phyloP scores from a whole-genome alignment of 1,284 basidiomycete genomes.

The Athelia sp. region DNA sequence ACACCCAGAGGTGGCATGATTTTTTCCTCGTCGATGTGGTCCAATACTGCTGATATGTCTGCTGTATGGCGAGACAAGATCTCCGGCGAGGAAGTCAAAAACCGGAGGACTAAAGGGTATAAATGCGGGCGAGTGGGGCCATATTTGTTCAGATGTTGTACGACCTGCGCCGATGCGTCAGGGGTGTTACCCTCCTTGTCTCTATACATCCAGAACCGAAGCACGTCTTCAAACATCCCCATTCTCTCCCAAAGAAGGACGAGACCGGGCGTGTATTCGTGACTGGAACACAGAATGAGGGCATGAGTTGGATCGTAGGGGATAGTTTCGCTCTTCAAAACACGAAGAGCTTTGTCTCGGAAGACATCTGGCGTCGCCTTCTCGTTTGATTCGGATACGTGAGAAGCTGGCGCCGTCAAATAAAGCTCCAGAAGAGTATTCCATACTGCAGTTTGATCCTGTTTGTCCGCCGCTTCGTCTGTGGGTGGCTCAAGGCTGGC shows the following conservation, averaged over 20 bases:
- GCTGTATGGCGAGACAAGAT: slow-evolving; percentile 64
- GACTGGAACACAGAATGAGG: slow-evolving; percentile 86
- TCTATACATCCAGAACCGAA: slow-evolving; percentile 87
- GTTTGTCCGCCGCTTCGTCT: slow-evolving; percentile 52
- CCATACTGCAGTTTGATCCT: slow-evolving; percentile 88
- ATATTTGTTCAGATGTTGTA: slow-evolving; percentile 70
- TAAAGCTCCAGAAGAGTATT: slow-evolving; percentile 96
- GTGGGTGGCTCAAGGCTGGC: slow-evolving; percentile 17
- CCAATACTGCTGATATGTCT: slow-evolving; percentile 70
- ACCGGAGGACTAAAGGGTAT: slow-evolving; percentile 87
- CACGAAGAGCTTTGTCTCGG: slow-evolving; percentile 61
- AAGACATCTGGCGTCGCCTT: slow-evolving; percentile 21
- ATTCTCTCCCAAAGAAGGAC: slow-evolving; percentile 89
- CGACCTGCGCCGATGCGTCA: slow-evolving; percentile 60
- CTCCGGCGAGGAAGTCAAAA: slow-evolving; percentile 77
- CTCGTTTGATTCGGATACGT: slow-evolving; percentile 7
- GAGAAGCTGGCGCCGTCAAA: slow-evolving; percentile 47
- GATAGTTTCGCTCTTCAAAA: slow-evolving; percentile 59
- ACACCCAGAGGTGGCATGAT: slow-evolving; percentile 88
- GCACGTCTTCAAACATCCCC: slow-evolving; percentile 94
- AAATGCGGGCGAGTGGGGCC: slow-evolving; percentile 69
- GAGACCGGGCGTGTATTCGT: slow-evolving; percentile 78
- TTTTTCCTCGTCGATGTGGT: slow-evolving; percentile 71
- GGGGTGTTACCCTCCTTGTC: slow-evolving; percentile 38
- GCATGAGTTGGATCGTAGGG: slow-evolving; percentile 92